Evolutionary conservation across 116 monocot genomes (phyloP).

Genomic region (Thalassia testudinum): DNA sequence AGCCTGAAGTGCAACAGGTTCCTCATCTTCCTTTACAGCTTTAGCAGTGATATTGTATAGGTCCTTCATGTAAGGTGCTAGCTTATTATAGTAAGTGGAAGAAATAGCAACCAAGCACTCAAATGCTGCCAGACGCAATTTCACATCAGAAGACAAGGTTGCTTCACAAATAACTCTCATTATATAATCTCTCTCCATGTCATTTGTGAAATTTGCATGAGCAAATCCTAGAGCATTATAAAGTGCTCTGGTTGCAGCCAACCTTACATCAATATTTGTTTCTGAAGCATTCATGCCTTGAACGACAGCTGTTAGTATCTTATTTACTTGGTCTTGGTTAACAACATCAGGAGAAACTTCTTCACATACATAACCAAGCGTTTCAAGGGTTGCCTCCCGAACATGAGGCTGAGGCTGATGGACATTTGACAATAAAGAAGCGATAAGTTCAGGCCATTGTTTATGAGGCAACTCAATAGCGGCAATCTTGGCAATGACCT

Average conservation of each 20-base stretch:
- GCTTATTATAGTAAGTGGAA: constrained; percentile 36
- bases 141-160: constrained; percentile 22
- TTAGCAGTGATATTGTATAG: too few species aligned
- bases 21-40: constrained; percentile 34
- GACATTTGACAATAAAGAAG: constrained; percentile 20
- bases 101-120: constrained; percentile 39
- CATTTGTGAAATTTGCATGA: constrained; percentile 41
- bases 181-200: too few species aligned
- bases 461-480: too few species aligned
- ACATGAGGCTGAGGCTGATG: constrained; percentile 28
- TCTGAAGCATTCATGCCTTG: too few species aligned
- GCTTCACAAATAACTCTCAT: constrained; percentile 37
- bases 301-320: too few species aligned
- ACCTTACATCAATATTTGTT: constrained; percentile 24
- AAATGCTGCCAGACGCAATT: constrained; percentile 28
- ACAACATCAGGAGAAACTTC: constrained; percentile 37
- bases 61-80: constrained; percentile 27
- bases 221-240: constrained; percentile 36
- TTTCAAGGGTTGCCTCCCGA: constrained; percentile 42
- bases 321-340: constrained; percentile 29
- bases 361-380: constrained; percentile 35
- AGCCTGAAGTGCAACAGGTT: constrained; percentile 34
- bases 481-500: too few species aligned
- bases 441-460: too few species aligned
- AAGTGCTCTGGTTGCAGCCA: constrained; percentile 32